A percentile compares a stretch with the other conserved stretches of the same genome.
Conservation (phyloP, 176 grass and related monocot genomes). For the Zoysia japonica region DNA sequence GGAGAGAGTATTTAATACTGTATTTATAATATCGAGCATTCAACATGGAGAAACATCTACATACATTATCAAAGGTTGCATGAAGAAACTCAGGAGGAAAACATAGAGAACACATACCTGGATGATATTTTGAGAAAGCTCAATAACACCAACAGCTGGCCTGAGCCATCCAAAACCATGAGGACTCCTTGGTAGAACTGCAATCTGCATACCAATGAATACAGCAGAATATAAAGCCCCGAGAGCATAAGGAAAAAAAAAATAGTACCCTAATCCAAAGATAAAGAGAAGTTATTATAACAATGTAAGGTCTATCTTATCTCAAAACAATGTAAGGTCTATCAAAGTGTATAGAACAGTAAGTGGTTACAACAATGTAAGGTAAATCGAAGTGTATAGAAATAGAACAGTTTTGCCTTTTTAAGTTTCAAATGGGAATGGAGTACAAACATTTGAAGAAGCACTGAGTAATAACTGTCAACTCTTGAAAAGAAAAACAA, state of each 20-base stretch:
- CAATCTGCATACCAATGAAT: constrained; percentile 61
- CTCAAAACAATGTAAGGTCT: neutral
- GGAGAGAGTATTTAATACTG: no score
- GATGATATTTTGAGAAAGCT: constrained; percentile 97
- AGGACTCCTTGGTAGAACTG: constrained; percentile 73
- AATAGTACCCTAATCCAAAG: neutral
- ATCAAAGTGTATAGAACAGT: neutral
- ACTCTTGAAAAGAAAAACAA: neutral
- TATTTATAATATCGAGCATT: neutral
- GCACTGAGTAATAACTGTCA: neutral
- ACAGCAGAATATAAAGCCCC: constrained; percentile 2
- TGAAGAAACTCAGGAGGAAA: neutral
- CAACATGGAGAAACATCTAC: neutral
- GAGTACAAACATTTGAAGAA: neutral
- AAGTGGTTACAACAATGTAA: neutral
- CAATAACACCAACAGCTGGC: constrained; percentile 85
- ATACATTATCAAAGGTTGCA: neutral
- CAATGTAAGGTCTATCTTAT: no score
- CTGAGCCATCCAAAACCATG: constrained; percentile 93
- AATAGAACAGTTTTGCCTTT: neutral
- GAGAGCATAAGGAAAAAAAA: neutral
- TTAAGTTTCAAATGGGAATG: neutral
- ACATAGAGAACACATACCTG: constrained; percentile 53
- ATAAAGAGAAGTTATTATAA: neutral
- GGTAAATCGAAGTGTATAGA: neutral